Percentiles rank a stretch among this genome's conserved stretches.
These are phyloP conservation scores for Penicillium concentricum DNA, from an alignment of 2,329 filamentous ascomycete genomes.

Conservation along the genomic window DNA sequence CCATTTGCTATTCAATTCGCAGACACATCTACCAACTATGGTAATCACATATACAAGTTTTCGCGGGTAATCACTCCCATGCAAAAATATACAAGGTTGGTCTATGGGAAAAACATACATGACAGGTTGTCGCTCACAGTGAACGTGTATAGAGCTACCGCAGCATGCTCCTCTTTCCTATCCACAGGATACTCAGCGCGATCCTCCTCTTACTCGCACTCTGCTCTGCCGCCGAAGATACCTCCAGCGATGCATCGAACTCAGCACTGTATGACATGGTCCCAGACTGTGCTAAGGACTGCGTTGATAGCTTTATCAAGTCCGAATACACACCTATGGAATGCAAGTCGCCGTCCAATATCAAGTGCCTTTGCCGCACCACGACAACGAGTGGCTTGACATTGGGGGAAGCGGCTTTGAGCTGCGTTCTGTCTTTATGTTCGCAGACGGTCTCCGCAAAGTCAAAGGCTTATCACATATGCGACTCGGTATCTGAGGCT, in stretches of 20 bases:
- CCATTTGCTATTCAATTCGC: not conserved
- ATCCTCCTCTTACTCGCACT: conserved; percentile 22
- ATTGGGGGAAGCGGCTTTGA: conserved; percentile 67
- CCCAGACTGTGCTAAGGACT: conserved; percentile 60
- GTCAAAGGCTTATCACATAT: conserved; percentile 56
- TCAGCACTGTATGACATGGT: conserved; percentile 44
- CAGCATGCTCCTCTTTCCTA: conserved; percentile 37
- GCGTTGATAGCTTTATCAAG: conserved; percentile 63
- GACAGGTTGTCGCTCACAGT: conserved; percentile 15
- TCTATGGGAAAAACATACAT: not conserved
- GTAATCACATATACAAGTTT: conserved; percentile 21
- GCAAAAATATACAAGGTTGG: conserved; percentile 21
- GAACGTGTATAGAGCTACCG: conserved; percentile 21
- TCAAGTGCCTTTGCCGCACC: conserved; percentile 64
- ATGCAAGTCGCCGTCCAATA: conserved; percentile 46
- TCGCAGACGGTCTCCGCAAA: conserved; percentile 45
- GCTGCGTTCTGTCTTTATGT: conserved; percentile 65
- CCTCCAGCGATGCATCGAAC: conserved; percentile 18
- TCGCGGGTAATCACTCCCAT: conserved; percentile 25
- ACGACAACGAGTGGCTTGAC: conserved; percentile 63
- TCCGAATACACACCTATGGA: conserved; percentile 53
- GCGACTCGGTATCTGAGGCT: conserved; percentile 43
- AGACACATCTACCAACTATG: conserved; percentile 23
- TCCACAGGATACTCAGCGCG: conserved; percentile 27
- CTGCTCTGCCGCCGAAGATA: conserved; percentile 22